A percentile compares a stretch with the other conserved stretches of the same genome.
phyloP scores from a whole-genome alignment of 2,329 filamentous ascomycete genomes.

The Thelonectria olida region DNA sequence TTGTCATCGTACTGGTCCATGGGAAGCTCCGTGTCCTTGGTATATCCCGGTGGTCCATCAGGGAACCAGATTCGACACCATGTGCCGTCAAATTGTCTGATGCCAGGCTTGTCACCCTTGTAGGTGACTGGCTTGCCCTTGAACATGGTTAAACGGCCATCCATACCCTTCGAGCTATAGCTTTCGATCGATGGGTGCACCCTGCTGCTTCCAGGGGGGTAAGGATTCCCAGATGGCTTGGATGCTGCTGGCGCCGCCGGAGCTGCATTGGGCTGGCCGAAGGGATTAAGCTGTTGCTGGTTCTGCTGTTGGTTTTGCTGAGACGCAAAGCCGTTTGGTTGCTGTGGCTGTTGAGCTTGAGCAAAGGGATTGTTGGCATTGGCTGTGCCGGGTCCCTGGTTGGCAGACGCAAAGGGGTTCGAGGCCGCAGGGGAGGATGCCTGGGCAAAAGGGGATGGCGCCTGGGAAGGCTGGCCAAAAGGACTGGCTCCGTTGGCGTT shows the following conservation, averaged over 20 bases:
- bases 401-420: conserved; percentile 41
- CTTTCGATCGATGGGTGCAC: conserved; percentile 55
- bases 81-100: conserved; percentile 60
- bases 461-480: conserved; percentile 40
- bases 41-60: conserved; percentile 71
- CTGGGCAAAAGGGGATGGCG: conserved; percentile 34
- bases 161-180: conserved; percentile 54
- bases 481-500: conserved; percentile 31
- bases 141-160: conserved; percentile 63
- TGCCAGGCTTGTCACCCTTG: conserved; percentile 58
- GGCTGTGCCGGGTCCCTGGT: conserved; percentile 23
- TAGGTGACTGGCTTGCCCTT: conserved; percentile 72
- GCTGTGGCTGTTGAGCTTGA: conserved; percentile 34
- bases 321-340: conserved; percentile 33
- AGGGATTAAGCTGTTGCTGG: conserved; percentile 32
- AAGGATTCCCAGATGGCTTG: conserved; percentile 46
- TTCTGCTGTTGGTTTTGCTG: conserved; percentile 37
- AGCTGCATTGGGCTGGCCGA: conserved; percentile 38
- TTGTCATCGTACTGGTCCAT: conserved; percentile 66
- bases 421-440: conserved; percentile 28
- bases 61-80: conserved; percentile 78
- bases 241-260: conserved; percentile 17
- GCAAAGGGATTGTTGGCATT: conserved; percentile 40
- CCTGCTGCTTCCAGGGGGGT: conserved; percentile 54
- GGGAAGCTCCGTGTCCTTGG: conserved; percentile 69